Percentiles rank a stretch among this genome's conserved stretches.
These are phyloP conservation scores for Vitis hybrid DNA, from an alignment of 177 flowering plant genomes.

Conservation along the genomic window DNA sequence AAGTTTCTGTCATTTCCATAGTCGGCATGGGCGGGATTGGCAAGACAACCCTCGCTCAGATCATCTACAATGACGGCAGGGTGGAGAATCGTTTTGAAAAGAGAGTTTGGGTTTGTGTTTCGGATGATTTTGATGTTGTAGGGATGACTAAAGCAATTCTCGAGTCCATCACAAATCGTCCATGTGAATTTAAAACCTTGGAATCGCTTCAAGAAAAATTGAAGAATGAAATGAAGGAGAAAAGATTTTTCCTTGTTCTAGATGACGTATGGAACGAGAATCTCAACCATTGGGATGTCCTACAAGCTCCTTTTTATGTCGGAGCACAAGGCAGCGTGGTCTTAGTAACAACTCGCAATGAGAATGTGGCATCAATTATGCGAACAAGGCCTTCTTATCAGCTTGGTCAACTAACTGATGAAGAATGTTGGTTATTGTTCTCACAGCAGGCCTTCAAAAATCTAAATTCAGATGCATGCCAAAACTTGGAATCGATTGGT, in stretches of 20 bases:
- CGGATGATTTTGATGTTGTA: slow-evolving; percentile 22
- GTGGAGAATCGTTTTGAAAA: slow-evolving; percentile 16
- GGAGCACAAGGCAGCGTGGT: slow-evolving; percentile 26
- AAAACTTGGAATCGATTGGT: slow-evolving; percentile 22
- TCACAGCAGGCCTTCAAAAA: slow-evolving; percentile 11
- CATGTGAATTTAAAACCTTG: slow-evolving; percentile 1
- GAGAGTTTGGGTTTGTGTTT: slow-evolving; percentile 29
- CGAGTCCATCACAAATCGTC: background rate
- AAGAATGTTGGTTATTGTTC: slow-evolving; percentile 27
- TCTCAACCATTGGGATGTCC: slow-evolving; percentile 1
- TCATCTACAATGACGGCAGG: slow-evolving; percentile 18
- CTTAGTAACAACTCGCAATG: slow-evolving; percentile 25
- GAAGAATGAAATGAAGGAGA: slow-evolving; percentile 1
- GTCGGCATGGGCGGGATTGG: slow-evolving; percentile 34
- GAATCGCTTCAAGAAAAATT: slow-evolving; percentile 15
- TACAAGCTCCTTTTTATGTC: slow-evolving; percentile 7
- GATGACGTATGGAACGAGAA: slow-evolving; percentile 29
- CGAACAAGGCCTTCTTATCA: background rate
- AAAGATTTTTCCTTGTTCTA: slow-evolving; percentile 24
- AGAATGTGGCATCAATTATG: slow-evolving; percentile 12
- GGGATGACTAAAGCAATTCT: slow-evolving; percentile 13
- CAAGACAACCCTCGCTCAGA: slow-evolving; percentile 32
- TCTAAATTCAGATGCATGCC: background rate
- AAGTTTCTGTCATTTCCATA: slow-evolving; percentile 16
- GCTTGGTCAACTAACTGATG: slow-evolving; percentile 14